A percentile compares a stretch with the other conserved stretches of the same genome.
phyloP scores from a whole-genome alignment of 2,329 filamentous ascomycete species.

The Madurella fahalii region DNA sequence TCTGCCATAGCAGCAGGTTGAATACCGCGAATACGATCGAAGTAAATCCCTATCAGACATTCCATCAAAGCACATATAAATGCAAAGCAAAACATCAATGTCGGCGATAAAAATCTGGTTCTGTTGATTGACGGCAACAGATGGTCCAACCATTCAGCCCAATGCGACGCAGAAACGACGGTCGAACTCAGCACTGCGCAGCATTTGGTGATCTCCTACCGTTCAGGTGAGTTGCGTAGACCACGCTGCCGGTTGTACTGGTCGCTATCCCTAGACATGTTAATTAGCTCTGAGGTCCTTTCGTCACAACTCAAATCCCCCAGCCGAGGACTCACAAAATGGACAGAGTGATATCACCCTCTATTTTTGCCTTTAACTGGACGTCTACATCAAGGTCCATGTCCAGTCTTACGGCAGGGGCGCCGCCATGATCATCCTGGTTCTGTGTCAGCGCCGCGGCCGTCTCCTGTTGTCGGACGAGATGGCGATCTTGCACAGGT shows the following conservation, averaged over 20 bases:
- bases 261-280: background rate
- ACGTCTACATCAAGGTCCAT: constrained; percentile 26
- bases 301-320: background rate
- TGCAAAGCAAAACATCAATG: too few relatives aligned
- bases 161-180: too few relatives aligned
- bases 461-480: background rate
- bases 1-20: background rate
- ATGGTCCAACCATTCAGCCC: too few relatives aligned
- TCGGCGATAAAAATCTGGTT: too few relatives aligned
- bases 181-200: too few relatives aligned
- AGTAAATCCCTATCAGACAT: too few relatives aligned
- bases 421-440: constrained; percentile 11
- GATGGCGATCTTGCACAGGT: background rate
- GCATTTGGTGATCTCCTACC: too few relatives aligned
- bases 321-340: constrained; percentile 16
- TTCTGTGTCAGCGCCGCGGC: background rate
- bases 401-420: constrained; percentile 22
- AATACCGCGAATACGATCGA: background rate
- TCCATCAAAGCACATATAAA: too few relatives aligned
- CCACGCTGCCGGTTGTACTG: background rate
- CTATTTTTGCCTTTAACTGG: constrained; percentile 23
- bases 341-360: constrained; percentile 20
- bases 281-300: background rate
- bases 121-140: too few relatives aligned
- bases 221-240: background rate